Conservation (phyloP, 2,329 filamentous ascomycete genomes). For the Aspergillus floridensis region DNA sequence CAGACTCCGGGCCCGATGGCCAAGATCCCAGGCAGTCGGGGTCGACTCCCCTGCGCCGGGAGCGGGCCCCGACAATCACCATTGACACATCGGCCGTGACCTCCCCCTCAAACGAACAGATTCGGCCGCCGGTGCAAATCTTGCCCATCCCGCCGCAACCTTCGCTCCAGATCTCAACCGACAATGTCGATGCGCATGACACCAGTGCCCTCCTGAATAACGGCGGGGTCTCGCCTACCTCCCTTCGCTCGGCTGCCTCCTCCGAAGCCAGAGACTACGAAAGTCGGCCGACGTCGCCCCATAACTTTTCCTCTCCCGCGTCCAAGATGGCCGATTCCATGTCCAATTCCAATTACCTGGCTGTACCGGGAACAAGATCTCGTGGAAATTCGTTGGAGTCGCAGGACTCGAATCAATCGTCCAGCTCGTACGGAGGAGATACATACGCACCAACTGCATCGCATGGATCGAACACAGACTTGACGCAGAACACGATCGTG, state of each 20-base stretch:
- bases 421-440: slow-evolving; percentile 53
- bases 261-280: slow-evolving; percentile 57
- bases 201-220: slow-evolving; percentile 29
- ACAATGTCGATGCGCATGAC: slow-evolving; percentile 32
- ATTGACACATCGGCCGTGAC: slow-evolving; percentile 57
- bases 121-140: slow-evolving; percentile 33
- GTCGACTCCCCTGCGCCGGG: slow-evolving; percentile 38
- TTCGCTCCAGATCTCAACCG: slow-evolving; percentile 39
- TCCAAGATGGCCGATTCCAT: slow-evolving; percentile 51
- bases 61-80: slow-evolving; percentile 54
- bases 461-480: slow-evolving; percentile 44
- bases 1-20: slow-evolving; percentile 26
- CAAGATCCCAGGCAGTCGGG: slow-evolving; percentile 27
- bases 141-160: slow-evolving; percentile 36
- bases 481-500: slow-evolving; percentile 50
- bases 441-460: slow-evolving; percentile 51
- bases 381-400: slow-evolving; percentile 65
- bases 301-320: slow-evolving; percentile 65
- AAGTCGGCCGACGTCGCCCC: slow-evolving; percentile 63
- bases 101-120: slow-evolving; percentile 34
- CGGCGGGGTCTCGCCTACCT: slow-evolving; percentile 44
- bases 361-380: slow-evolving; percentile 62
- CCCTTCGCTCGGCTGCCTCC: slow-evolving; percentile 54
- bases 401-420: slow-evolving; percentile 54
- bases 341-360: slow-evolving; percentile 55